Percentiles rank a stretch among this genome's conserved stretches.
Evolutionary conservation across 306 rosid genomes (phyloP).

Genomic region (Cicer pinnatifidum): DNA sequence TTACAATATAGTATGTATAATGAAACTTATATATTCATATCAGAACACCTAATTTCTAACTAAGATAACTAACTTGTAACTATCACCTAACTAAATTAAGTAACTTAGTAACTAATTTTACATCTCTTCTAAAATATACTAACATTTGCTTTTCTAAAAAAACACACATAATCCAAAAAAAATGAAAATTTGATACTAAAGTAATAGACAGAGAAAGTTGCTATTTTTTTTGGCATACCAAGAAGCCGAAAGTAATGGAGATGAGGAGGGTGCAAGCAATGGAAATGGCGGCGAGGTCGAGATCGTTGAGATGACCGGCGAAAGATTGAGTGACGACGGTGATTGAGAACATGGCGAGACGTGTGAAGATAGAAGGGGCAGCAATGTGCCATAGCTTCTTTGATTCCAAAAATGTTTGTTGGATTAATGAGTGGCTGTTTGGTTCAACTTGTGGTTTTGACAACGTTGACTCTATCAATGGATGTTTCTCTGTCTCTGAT

Average conservation of each 20-base stretch:
- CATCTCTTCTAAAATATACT: too few relatives aligned
- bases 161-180: too few relatives aligned
- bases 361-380: slow-evolving; percentile 73
- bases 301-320: slow-evolving; percentile 71
- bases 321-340: slow-evolving; percentile 67
- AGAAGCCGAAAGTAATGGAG: slow-evolving; percentile 66
- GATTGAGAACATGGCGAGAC: slow-evolving; percentile 77
- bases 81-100: too few relatives aligned
- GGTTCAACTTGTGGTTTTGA: slow-evolving; percentile 11
- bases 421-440: slow-evolving; percentile 29
- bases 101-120: too few relatives aligned
- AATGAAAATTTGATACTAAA: too few relatives aligned
- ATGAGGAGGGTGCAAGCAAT: slow-evolving; percentile 67
- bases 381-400: slow-evolving; percentile 68
- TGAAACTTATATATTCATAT: too few relatives aligned
- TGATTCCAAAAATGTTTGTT: slow-evolving; percentile 54
- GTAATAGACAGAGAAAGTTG: background rate
- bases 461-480: slow-evolving; percentile 38
- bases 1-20: too few relatives aligned
- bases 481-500: slow-evolving; percentile 36
- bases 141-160: too few relatives aligned
- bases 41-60: too few relatives aligned
- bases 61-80: too few relatives aligned
- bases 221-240: slow-evolving; percentile 34
- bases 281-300: slow-evolving; percentile 73